Evolutionary conservation across 805 yeast species (phyloP).

Genomic region (Candida nanaspora): DNA sequence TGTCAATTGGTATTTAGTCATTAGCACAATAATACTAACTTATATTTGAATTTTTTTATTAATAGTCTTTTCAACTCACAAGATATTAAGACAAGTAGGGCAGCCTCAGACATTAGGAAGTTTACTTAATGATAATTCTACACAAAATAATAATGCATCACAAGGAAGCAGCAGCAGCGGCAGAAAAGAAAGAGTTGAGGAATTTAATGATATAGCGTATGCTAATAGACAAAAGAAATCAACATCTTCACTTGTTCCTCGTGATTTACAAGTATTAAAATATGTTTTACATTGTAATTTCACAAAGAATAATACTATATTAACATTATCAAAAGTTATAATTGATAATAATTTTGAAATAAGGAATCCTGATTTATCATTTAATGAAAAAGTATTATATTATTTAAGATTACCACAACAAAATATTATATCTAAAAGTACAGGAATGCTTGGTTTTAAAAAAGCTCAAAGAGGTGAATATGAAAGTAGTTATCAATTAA

Average conservation of each 20-base stretch:
- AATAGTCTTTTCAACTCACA: conserved; percentile 2
- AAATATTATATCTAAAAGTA: conserved; percentile 56
- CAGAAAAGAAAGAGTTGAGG: background rate
- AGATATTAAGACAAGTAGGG: background rate
- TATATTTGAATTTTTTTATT: background rate
- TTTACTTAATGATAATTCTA: no score
- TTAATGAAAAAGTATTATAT: conserved; percentile 68
- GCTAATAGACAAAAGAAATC: no score
- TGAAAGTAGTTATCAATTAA: conserved; percentile 86
- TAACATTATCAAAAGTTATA: conserved; percentile 65
- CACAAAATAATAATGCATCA: no score
- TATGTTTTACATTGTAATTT: conserved; percentile 73
- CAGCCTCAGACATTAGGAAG: no score
- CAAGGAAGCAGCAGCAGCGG: background rate
- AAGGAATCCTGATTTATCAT: conserved; percentile 45
- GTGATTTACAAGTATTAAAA: conserved; percentile 29
- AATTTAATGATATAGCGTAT: no score
- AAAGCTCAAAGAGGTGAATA: conserved; percentile 87
- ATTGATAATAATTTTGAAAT: conserved; percentile 54
- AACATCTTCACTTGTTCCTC: no score
- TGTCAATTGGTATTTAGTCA: no score
- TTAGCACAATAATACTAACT: conserved; percentile 5
- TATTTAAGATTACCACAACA: conserved; percentile 76
- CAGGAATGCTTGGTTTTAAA: conserved; percentile 86
- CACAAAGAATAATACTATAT: conserved; percentile 74